Percentiles rank a stretch among this genome's conserved stretches.
phyloP scores from a whole-genome alignment of 164 flowering plant genomes.

The Pachysandra terminalis region DNA sequence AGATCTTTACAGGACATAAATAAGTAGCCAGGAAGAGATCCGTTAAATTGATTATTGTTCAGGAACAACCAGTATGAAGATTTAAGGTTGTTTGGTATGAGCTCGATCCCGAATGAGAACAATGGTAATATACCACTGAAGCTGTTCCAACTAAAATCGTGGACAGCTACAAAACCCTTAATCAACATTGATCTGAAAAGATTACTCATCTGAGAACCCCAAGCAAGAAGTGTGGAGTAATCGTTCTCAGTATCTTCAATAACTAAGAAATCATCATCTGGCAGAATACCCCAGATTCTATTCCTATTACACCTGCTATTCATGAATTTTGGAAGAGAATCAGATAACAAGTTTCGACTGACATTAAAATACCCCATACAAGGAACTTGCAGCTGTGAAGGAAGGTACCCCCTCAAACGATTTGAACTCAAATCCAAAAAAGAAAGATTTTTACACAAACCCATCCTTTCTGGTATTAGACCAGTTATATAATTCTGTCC shows the following conservation, averaged over 20 bases:
- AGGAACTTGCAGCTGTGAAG: slow-evolving; percentile 38
- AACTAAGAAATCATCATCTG: slow-evolving; percentile 16
- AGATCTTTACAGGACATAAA: slow-evolving; percentile 36
- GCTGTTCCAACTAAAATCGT: slow-evolving; percentile 66
- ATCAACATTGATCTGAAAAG: background rate
- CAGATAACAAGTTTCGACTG: slow-evolving; percentile 52
- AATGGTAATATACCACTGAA: slow-evolving; percentile 43
- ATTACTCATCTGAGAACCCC: slow-evolving; percentile 22
- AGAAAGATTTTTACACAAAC: slow-evolving; percentile 43
- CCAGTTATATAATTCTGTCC: slow-evolving; percentile 57
- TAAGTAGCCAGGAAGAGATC: slow-evolving; percentile 36
- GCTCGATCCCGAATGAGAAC: slow-evolving; percentile 37
- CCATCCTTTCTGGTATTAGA: slow-evolving; percentile 38
- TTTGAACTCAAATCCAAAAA: slow-evolving; percentile 69
- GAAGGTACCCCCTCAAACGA: slow-evolving; percentile 40
- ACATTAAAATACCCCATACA: slow-evolving; percentile 66
- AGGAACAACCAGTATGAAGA: slow-evolving; percentile 39
- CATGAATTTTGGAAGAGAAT: slow-evolving; percentile 36
- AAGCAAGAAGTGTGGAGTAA: slow-evolving; percentile 16
- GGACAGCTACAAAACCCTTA: slow-evolving; percentile 24
- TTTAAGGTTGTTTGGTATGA: slow-evolving; percentile 12
- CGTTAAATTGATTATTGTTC: slow-evolving; percentile 52
- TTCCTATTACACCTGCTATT: slow-evolving; percentile 28
- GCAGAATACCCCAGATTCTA: slow-evolving; percentile 11
- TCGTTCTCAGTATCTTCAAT: slow-evolving; percentile 20